A percentile compares a stretch with the other conserved stretches of the same genome.
Conservation (phyloP, 192 early-diverging fungal species). For the Coemansia sp. region DNA sequence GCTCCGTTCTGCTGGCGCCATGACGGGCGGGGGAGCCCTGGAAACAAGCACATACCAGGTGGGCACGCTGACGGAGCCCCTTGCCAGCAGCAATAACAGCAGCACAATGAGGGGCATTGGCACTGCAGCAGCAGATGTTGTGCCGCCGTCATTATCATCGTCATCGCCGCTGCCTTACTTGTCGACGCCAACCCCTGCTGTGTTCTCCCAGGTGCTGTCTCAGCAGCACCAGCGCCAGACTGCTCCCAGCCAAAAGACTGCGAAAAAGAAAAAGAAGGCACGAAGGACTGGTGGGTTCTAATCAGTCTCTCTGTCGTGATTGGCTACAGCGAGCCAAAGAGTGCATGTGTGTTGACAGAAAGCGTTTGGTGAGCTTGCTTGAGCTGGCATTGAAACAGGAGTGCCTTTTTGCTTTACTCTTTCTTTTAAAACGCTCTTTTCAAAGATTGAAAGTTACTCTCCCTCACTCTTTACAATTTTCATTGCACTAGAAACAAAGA, state of each 20-base stretch:
- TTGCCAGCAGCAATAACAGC: not conserved
- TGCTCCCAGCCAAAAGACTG: not conserved
- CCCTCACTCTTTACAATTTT: not conserved
- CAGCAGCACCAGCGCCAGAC: constrained; percentile 8
- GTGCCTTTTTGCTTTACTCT: not conserved
- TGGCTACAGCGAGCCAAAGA: too few species aligned
- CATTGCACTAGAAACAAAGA: not conserved
- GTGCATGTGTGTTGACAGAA: too few species aligned
- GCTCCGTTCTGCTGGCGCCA: not conserved
- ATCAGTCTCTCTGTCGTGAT: too few species aligned
- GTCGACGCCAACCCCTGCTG: constrained; percentile 1
- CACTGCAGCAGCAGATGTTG: not conserved
- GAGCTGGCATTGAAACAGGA: not conserved
- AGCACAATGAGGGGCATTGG: too few species aligned
- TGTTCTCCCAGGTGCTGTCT: constrained; percentile 12
- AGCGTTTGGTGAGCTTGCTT: too few species aligned
- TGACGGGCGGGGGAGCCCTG: not conserved
- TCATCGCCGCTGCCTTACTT: not conserved
- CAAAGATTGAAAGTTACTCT: not conserved
- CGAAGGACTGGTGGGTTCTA: constrained; percentile 42
- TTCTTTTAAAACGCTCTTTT: not conserved
- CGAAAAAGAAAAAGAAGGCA: constrained; percentile 30
- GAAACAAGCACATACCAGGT: not conserved
- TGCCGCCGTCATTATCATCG: not conserved
- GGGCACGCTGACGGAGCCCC: not conserved